phyloP scores from a whole-genome alignment of 169 alveolate species.

The Babesia gibsoni region DNA sequence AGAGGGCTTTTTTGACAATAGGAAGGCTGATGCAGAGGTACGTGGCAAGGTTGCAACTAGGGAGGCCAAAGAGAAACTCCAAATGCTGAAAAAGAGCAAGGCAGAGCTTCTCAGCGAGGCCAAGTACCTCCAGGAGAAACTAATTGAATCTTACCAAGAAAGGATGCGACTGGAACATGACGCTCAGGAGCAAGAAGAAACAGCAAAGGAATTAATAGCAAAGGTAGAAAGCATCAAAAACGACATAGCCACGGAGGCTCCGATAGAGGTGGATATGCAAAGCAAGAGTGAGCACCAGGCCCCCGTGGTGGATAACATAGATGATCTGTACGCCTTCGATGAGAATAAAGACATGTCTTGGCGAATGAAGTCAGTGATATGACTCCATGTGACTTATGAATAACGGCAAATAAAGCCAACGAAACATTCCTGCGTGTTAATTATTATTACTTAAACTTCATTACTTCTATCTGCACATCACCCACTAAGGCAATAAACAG shows the following conservation, averaged over 20 bases:
- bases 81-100: constrained; percentile 24
- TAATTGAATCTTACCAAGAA: constrained; percentile 43
- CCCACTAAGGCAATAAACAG: no score
- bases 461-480: no score
- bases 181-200: constrained; percentile 41
- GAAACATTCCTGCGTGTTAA: no score
- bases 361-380: constrained; percentile 37
- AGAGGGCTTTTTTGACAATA: constrained; percentile 65
- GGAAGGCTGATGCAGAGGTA: constrained; percentile 57
- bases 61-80: constrained; percentile 53
- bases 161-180: constrained; percentile 41
- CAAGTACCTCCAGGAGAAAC: constrained; percentile 52
- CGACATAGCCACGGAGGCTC: background rate
- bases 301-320: background rate
- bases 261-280: background rate
- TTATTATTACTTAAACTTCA: no score
- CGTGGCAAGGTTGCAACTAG: constrained; percentile 48
- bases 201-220: constrained; percentile 8
- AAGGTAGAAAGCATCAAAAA: constrained; percentile 36
- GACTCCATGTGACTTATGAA: no score
- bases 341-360: constrained; percentile 45
- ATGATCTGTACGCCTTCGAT: background rate
- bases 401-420: no score
- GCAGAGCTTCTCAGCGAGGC: constrained; percentile 61
- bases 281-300: no score